Evolutionary conservation across 169 alveolate genomes (phyloP), one percentile per base, ranked within the genome.

Genomic region (Plasmodium gaboni): DNA sequence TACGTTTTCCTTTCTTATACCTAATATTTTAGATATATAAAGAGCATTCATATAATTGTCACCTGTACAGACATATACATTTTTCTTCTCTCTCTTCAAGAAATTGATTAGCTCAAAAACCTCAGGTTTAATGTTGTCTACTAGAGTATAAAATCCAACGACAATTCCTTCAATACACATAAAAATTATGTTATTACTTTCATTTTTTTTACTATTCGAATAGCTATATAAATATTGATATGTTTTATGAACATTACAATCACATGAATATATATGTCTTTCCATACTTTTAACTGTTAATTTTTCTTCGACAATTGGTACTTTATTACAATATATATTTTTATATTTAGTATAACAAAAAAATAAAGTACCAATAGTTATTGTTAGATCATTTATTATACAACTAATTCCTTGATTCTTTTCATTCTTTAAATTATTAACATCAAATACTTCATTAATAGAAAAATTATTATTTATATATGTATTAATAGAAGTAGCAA

Each of bases 141-240:
- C 78, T 24, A 80, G 59, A 19, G 80, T 80, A 42, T 65, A 80
- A 68, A 80, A 80, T 4, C 90, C 90, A 59, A 80, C 80, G 19
- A 80, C 57, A 26, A 80, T 80, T 22, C 90, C 90, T 67, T 80
- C 90, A 51, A 80, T 80, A 15, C 73, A 67, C 90, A 80, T 80
- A 80, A 80, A 80, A 80, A 80, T 80, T 17, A 80, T 80, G 57
- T 80, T 80, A 38, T 80, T 50, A 17, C 83, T 68, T 80, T 80
- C 90, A 71, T 80, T 80, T 55, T 80, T 80, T 80, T 80, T 80
- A 59, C 90, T 80, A 67, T 80, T 65, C 8, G 90, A 80, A 67
- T 80, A 80, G 42, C 53, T 65, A 61, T 67, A 80, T 50, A 80
- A 70, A 60, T 51, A 80, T n/a, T 80, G 90, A 80, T 80, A 80